Percentiles rank a stretch among this genome's conserved stretches.
Evolutionary conservation across 768 basidiomycete species (phyloP).

Genomic region (Podaxis carcinomalis): DNA sequence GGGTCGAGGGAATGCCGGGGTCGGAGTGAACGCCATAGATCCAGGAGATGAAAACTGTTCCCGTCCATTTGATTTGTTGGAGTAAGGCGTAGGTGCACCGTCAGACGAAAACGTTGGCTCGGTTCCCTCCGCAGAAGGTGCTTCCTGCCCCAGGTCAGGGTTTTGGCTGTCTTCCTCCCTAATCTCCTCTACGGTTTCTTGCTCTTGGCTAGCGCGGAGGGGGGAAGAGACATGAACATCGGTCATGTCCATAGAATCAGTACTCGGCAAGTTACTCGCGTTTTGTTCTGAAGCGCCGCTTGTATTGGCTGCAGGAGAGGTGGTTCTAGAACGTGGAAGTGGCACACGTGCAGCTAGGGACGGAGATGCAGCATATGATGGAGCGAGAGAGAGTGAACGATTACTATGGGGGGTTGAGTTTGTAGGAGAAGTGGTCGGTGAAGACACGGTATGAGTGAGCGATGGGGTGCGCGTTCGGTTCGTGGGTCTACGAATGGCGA

Average conservation of each 20-base stretch:
- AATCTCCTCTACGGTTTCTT: slow-evolving; percentile 21
- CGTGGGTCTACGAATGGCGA: slow-evolving; percentile 49
- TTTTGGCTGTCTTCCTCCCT: slow-evolving; percentile 17
- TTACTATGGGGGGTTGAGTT: slow-evolving; percentile 64
- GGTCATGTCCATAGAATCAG: slow-evolving; percentile 50
- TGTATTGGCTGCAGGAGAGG: slow-evolving; percentile 39
- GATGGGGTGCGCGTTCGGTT: slow-evolving; percentile 61
- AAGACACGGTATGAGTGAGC: slow-evolving; percentile 57
- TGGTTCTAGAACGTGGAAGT: slow-evolving; percentile 47
- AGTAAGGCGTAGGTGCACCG: slow-evolving; percentile 39
- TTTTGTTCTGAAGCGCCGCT: slow-evolving; percentile 25
- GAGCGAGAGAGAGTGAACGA: slow-evolving; percentile 36
- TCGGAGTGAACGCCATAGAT: slow-evolving; percentile 62
- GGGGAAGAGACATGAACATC: slow-evolving; percentile 46
- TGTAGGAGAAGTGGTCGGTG: slow-evolving; percentile 53
- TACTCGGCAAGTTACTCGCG: slow-evolving; percentile 28
- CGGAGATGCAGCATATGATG: slow-evolving; percentile 41
- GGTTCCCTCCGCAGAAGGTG: slow-evolving; percentile 20
- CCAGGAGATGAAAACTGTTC: slow-evolving; percentile 51
- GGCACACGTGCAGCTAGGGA: slow-evolving; percentile 41
- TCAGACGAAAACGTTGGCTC: slow-evolving; percentile 78
- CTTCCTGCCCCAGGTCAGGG: slow-evolving; percentile 1
- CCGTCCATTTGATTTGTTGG: slow-evolving; percentile 29
- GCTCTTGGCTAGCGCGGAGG: slow-evolving; percentile 19
- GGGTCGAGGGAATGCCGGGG: slow-evolving; percentile 57